Base-by-base conservation (phyloP, 2,329 filamentous ascomycete species). In the Sphaerulina musiva region DNA sequence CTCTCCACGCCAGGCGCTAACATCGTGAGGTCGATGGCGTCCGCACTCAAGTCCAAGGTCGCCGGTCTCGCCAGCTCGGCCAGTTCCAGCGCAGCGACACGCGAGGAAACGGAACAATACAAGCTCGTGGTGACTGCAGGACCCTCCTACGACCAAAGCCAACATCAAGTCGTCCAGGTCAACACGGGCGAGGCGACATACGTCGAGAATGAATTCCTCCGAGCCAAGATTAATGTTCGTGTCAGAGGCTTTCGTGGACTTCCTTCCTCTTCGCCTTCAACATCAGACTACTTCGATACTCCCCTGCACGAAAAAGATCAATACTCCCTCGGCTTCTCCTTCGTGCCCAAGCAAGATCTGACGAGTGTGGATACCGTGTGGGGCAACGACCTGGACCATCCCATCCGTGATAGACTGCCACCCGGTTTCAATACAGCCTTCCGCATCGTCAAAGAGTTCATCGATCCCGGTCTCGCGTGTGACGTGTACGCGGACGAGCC, bases 371-470 rank as follows among this genome's bases (percentile, higher is more conserved):
- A 93, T 59, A 78, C 96, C 2, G 83, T 95, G 51, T 96, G 95
- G 67, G 92, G 92, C 29, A 96, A 97, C 69, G 90, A 96, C 74
- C 95, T 96, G 67, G 91, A 95, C 66, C 82, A 87, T 48, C 89
- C 92, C 0, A 90, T 98, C 59, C 82, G 90, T 26, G 86, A 95
- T 66, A 80, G 84, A 6, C 76, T 97, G 2, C 92, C 92, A 0
- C 88, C 88, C 0, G 89, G 92, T 0, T 95, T 95, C 71, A 84
- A 82, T 68, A 86, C 87, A 1, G 91, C 90, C 0, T 83, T 96
- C 70, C 82, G 81, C 40, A 86, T 95, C 44, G 88, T 95, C 29
- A 88, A 88, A 65, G 92, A 88, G 83, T 87, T 84, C 75, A 86
- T 97, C 45, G 93, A 98, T 68, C 91, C 92, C 0, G 89, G 89